Evolutionary conservation across 106 monocot genomes (phyloP).

Genomic region (Allium fistulosum): DNA sequence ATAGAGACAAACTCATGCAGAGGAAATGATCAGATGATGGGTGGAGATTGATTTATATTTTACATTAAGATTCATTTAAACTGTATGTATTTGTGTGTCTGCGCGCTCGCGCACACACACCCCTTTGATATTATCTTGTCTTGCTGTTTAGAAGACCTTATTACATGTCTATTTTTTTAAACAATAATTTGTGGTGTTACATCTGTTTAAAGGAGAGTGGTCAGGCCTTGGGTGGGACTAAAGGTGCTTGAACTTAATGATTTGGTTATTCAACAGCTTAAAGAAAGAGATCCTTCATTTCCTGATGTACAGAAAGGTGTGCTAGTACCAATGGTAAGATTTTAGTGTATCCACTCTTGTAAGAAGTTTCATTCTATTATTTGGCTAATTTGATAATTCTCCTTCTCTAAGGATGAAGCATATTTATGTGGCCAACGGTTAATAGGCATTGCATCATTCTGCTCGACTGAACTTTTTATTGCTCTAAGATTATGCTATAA

Average conservation of each 20-base stretch:
- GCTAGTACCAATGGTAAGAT: constrained; percentile 72
- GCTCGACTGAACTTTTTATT: too few species aligned
- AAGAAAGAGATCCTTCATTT: constrained; percentile 76
- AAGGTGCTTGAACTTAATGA: constrained; percentile 92
- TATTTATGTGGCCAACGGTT: too few species aligned
- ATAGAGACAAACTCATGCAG: too few species aligned
- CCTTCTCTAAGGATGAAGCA: too few species aligned
- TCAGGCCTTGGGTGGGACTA: constrained; percentile 89
- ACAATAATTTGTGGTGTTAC: not conserved
- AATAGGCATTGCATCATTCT: too few species aligned
- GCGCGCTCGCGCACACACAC: too few species aligned
- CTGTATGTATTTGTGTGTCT: too few species aligned
- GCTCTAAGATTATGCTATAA: too few species aligned
- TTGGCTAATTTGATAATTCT: constrained; percentile 1
- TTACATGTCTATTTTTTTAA: not conserved
- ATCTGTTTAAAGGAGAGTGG: constrained; percentile 61
- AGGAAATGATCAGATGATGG: too few species aligned
- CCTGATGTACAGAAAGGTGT: constrained; percentile 73
- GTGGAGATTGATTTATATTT: too few species aligned
- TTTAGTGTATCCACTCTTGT: not conserved
- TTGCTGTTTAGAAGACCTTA: not conserved
- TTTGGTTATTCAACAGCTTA: constrained; percentile 62
- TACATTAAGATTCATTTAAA: too few species aligned
- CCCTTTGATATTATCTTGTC: too few species aligned
- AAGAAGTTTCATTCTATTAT: not conserved